Percentiles rank a stretch among this genome's conserved stretches.
Evolutionary conservation across 306 rosid genomes (phyloP).

Genomic region (Rosa persica): DNA sequence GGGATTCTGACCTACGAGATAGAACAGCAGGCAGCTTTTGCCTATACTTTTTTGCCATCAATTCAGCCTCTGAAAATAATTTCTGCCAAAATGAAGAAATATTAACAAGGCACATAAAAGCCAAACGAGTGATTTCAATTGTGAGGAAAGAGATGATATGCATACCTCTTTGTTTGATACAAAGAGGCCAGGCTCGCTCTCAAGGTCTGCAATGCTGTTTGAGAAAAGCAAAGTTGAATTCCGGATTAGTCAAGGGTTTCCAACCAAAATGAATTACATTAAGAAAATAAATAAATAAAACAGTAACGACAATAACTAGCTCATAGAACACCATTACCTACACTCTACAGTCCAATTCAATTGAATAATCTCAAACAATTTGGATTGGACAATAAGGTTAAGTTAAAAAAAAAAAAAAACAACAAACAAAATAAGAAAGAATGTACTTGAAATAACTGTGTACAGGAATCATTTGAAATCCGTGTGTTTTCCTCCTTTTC

Average conservation of each 20-base stretch:
- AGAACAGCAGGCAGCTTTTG: constrained; percentile 50
- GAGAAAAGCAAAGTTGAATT: constrained; percentile 26
- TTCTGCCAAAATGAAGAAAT: constrained; percentile 39
- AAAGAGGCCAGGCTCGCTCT: constrained; percentile 88
- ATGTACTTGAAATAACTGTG: neutral
- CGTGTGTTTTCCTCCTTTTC: neutral
- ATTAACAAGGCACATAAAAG: constrained; percentile 8
- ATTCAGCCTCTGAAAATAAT: constrained; percentile 70
- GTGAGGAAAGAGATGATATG: constrained; percentile 11
- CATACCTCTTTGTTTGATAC: constrained; percentile 71
- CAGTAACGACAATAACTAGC: neutral
- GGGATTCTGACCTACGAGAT: constrained; percentile 27
- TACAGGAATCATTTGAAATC: neutral
- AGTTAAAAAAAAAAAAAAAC: neutral
- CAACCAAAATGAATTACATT: neutral
- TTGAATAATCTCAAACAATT: neutral
- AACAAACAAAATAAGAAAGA: neutral
- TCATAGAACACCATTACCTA: neutral
- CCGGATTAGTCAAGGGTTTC: neutral
- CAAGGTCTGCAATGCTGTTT: constrained; percentile 88
- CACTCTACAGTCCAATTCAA: neutral
- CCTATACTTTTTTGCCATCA: constrained; percentile 80
- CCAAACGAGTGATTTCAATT: constrained; percentile 3
- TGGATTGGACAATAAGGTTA: neutral
- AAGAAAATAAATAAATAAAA: neutral